Conservation (phyloP, 495 filamentous ascomycete species). For the Niebla homalea region DNA sequence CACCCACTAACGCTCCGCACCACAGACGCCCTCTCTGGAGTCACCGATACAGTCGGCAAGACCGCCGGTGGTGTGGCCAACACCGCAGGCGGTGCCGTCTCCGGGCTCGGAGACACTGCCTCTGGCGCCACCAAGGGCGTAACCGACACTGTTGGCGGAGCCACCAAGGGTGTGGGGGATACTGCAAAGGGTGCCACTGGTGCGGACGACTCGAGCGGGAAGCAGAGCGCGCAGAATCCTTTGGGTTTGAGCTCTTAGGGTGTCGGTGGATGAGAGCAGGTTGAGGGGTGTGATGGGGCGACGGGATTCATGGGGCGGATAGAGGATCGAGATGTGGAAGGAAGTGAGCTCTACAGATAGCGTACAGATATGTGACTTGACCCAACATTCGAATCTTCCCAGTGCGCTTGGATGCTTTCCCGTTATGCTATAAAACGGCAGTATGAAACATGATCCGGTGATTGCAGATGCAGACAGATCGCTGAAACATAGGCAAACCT, state of each 20-base stretch:
- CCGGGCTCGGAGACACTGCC: conserved; percentile 10
- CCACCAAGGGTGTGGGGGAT: conserved; percentile 4
- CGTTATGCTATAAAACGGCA: too few species aligned
- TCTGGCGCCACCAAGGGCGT: conserved; percentile 9
- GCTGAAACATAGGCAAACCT: too few species aligned
- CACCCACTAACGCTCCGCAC: background rate
- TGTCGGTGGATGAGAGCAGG: background rate
- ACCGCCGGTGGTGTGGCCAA: conserved; percentile 34
- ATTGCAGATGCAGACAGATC: too few species aligned
- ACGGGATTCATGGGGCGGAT: too few species aligned
- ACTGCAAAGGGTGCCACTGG: conserved; percentile 7
- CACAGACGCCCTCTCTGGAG: background rate
- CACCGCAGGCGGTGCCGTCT: conserved; percentile 44
- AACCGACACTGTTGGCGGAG: conserved; percentile 7
- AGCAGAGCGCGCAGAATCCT: conserved; percentile 16
- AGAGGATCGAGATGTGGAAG: too few species aligned
- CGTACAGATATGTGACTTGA: too few species aligned
- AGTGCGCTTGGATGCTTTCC: too few species aligned
- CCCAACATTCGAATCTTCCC: too few species aligned
- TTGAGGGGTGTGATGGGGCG: too few species aligned
- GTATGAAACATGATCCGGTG: too few species aligned
- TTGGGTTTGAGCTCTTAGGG: conserved; percentile 5
- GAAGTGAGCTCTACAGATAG: too few species aligned
- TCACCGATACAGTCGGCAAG: conserved; percentile 14
- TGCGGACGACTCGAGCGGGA: conserved; percentile 1